These are phyloP conservation scores for Tephrocybe sp. DNA, from an alignment of 768 basidiomycete species.

Conservation along the genomic window DNA sequence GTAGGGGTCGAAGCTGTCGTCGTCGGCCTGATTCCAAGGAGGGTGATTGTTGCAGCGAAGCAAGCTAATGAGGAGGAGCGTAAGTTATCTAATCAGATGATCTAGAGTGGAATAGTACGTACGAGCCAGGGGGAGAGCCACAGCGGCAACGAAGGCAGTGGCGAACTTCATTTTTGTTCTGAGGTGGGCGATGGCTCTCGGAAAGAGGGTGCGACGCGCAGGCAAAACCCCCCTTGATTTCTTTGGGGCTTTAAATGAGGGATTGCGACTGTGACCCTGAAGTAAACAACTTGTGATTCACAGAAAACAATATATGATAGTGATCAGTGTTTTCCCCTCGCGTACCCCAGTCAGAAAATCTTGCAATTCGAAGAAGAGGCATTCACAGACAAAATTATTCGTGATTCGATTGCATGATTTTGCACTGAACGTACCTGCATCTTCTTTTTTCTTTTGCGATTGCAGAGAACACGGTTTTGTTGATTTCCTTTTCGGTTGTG, in stretches of 20 bases:
- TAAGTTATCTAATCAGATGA: not conserved
- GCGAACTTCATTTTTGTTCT: not conserved
- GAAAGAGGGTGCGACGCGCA: not conserved
- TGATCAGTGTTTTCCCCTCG: not conserved
- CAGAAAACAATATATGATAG: not conserved
- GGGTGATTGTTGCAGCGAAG: not conserved
- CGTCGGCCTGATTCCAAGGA: not conserved
- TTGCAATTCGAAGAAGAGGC: too few relatives aligned
- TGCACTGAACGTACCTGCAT: not conserved
- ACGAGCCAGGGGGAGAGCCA: not conserved
- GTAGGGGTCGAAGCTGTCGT: not conserved
- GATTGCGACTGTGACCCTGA: not conserved
- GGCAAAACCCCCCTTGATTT: not conserved
- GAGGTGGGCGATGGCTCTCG: not conserved
- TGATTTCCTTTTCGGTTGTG: too few relatives aligned
- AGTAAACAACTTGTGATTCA: not conserved
- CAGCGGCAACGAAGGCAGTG: not conserved
- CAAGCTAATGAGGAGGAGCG: not conserved
- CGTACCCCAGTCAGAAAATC: too few relatives aligned
- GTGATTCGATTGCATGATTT: too few relatives aligned
- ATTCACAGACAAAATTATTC: too few relatives aligned
- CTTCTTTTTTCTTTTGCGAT: not conserved
- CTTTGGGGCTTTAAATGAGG: not conserved
- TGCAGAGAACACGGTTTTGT: not conserved
- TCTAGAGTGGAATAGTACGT: not conserved